Base-by-base conservation (phyloP, 2,329 filamentous ascomycete species). In the Ceratocystis huliohia region DNA sequence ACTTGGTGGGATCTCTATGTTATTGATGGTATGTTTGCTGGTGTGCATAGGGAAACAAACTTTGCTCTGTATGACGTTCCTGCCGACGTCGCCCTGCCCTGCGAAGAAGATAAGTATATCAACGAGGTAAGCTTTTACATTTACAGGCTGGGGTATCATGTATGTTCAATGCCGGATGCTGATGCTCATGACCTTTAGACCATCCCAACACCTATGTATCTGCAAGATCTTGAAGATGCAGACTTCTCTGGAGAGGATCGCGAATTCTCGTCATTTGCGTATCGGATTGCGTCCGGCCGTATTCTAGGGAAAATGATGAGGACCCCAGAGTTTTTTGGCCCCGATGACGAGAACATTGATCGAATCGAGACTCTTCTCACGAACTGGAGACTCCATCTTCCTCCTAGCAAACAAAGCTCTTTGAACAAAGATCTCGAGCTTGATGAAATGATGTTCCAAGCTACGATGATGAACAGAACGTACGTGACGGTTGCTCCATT, bases 381-480 rank as follows among this genome's bases (percentile, higher is more conserved):
- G 15, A 92, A 91, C 73, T 96, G 90, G 89, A 82, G 85, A 65
- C 82, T 93, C 61, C 88, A 94, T 71, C 78, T 96, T 0, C 91
- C 92, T 0, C 78, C 81, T 17, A 80, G 80, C 15, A 95, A 95
- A 76, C 80, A 81, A 66, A 83, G 89, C 68, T 80, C 89, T 17
- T 78, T 95, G 65, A 82, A 84, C 68, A 82, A 83, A 69, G 84
- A 87, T 70, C 87, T 89, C 41, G 81, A 84, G 65, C 80, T 92
- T 10, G 92, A 96, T 73, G 90, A 96, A 75, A 88, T 96, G 82
- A 86, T 96, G 75, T 96, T 96, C 76, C 90, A 95, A 74, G 91
- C 89, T 0, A 87, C 89, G 69, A 93, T 95, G 84, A 89, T 96
- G 71, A 81, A 78, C 41, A 77, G 84, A 69, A 81, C 81, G 78